These are phyloP conservation scores for Moniliella sp. DNA, from an alignment of 1,284 basidiomycete genomes.

Conservation along the genomic window DNA sequence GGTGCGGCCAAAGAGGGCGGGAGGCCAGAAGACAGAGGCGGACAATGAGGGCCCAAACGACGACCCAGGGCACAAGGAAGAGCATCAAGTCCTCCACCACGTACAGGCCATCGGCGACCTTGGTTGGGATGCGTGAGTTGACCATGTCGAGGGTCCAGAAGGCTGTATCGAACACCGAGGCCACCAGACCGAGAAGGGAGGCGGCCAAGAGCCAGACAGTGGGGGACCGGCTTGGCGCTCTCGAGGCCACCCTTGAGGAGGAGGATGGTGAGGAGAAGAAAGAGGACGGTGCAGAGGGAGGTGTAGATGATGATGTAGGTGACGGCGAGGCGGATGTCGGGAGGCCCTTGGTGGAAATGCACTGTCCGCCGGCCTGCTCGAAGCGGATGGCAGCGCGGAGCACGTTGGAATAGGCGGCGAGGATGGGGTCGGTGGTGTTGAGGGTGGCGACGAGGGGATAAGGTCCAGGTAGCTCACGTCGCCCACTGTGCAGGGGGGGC, in stretches of 20 bases:
- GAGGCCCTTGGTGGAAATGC: too few relatives aligned
- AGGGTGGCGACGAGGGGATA: too few relatives aligned
- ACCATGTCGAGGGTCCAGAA: constrained; percentile 9
- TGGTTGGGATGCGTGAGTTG: too few relatives aligned
- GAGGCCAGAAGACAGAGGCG: constrained; percentile 13
- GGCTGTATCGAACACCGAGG: constrained; percentile 11
- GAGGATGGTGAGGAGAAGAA: constrained; percentile 10
- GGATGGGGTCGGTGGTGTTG: too few relatives aligned
- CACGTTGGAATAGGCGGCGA: too few relatives aligned
- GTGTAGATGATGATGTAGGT: constrained; percentile 18
- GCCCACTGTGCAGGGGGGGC: too few relatives aligned
- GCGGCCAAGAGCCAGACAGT: constrained; percentile 11
- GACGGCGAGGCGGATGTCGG: constrained; percentile 11
- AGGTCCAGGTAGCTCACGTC: too few relatives aligned
- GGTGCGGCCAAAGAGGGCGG: constrained; percentile 6
- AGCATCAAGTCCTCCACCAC: constrained; percentile 10
- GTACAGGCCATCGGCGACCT: constrained; percentile 5
- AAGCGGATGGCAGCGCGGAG: too few relatives aligned
- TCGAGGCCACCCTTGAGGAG: constrained; percentile 13
- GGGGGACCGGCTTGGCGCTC: constrained; percentile 6
- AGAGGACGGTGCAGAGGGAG: constrained; percentile 13
- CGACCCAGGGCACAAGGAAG: constrained; percentile 12
- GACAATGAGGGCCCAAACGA: constrained; percentile 11
- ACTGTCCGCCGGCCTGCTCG: too few relatives aligned
- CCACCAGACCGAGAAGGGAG: constrained; percentile 10